Conservation (phyloP, 2,329 filamentous ascomycete species). For the Coniochaeta ligniaria region DNA sequence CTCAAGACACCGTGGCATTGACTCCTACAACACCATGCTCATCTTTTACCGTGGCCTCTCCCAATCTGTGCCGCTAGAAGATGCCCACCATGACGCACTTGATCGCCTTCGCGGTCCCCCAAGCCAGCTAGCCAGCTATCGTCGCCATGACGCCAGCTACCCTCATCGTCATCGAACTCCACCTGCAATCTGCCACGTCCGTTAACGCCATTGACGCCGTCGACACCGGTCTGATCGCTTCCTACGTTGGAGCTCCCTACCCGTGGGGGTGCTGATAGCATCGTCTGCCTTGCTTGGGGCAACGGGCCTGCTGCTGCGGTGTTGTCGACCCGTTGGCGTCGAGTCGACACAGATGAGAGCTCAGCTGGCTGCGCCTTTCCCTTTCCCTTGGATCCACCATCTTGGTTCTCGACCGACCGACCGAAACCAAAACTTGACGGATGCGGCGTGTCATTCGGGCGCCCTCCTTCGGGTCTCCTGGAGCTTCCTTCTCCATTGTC, state of each 20-base stretch:
- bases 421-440: neutral
- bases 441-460: neutral
- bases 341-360: neutral
- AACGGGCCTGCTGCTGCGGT: neutral
- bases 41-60: too few relatives aligned
- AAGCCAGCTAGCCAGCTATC: neutral
- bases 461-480: neutral
- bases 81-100: too few relatives aligned
- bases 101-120: neutral
- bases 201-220: neutral
- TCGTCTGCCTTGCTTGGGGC: neutral
- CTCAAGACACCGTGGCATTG: neutral
- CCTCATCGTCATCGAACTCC: neutral
- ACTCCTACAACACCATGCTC: neutral
- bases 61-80: too few relatives aligned
- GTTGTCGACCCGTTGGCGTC: neutral
- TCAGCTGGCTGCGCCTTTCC: neutral
- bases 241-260: neutral
- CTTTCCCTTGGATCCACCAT: neutral
- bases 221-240: neutral
- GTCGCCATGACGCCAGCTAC: neutral
- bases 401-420: neutral
- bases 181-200: neutral
- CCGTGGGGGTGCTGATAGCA: neutral
- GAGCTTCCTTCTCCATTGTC: neutral